Evolutionary conservation across 805 yeast genomes (phyloP).

Genomic region (Kluyveromyces aestuarii): DNA sequence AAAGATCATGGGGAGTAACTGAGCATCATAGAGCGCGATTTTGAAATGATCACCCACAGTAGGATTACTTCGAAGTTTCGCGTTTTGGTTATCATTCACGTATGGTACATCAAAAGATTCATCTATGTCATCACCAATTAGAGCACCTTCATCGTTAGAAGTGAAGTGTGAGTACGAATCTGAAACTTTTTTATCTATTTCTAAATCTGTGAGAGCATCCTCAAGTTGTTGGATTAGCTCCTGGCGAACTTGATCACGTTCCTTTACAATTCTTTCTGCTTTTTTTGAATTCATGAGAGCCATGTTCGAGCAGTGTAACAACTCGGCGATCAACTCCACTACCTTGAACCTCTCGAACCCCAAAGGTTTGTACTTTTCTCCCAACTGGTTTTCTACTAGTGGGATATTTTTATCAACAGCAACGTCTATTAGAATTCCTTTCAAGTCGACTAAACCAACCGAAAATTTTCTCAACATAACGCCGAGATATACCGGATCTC

Average conservation of each 20-base stretch:
- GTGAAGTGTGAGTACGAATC: slow-evolving; percentile 16
- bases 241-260: slow-evolving; percentile 60
- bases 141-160: slow-evolving; percentile 24
- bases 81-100: slow-evolving; percentile 32
- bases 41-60: slow-evolving; percentile 85
- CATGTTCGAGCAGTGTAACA: slow-evolving; percentile 97
- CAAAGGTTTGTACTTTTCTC: slow-evolving; percentile 52
- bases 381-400: slow-evolving; percentile 52
- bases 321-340: slow-evolving; percentile 87
- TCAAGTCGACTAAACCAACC: slow-evolving; percentile 35
- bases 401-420: slow-evolving; percentile 12
- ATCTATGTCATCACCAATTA: slow-evolving; percentile 23
- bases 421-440: slow-evolving; percentile 17
- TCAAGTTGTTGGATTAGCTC: slow-evolving; percentile 34
- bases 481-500: slow-evolving; percentile 90
- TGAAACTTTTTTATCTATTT: slow-evolving; percentile 6
- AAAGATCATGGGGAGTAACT: slow-evolving; percentile 58
- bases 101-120: slow-evolving; percentile 28
- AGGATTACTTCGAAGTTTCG: slow-evolving; percentile 42
- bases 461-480: slow-evolving; percentile 68
- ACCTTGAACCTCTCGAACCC: slow-evolving; percentile 90
- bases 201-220: slow-evolving; percentile 27
- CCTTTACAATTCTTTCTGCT: slow-evolving; percentile 57
- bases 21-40: slow-evolving; percentile 68
- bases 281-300: slow-evolving; percentile 70